Base-by-base conservation (phyloP, 78 protist species). In the Dictyostelium purpureum region DNA sequence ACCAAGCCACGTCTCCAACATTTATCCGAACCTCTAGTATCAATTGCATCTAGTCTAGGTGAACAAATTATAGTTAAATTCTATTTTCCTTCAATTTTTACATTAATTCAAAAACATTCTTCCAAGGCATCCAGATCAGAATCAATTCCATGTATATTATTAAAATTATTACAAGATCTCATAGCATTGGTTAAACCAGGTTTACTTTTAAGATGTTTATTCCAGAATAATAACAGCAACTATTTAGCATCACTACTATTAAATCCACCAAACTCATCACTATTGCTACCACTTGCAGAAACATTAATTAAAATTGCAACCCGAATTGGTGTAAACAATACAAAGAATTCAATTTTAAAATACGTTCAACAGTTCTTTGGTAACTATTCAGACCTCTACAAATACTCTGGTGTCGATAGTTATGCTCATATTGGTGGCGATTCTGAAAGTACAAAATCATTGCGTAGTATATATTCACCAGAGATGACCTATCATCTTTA, bases 401-500 rank as follows among this genome's bases (percentile, higher is more conserved):
- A 54, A n/a, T 85, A 71, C 24, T 59, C 40, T 21, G 82, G 70
- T n/a, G 69, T 73, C 61, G 52, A 75, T 75, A 51, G 67, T 52
- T 75, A 51, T 35, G 5, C 69, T 35, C n/a, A 37, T 51, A 73
- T 73, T 16, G 65, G 65, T 47, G 61, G 19, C 16, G 26, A 65
- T 31, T 61, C 81, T 9, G 92, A 85, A 49, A 37, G 38, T 21
- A 56, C 42, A 11, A 85, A 73, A 73, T 82, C 71, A 59, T 28
- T 85, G 26, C 38, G 82, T 4, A 70, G 66, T 9, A 85, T 85
- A 6, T 85, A 85, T 38, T 85, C 92, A 43, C 92, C 92, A 18
- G 92, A 85, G 70, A 85, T 85, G 92, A 85, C 92, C 0, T 85
- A 85, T 59, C 54, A 61, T 61, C 78, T 85, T 26, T 85, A 85